Conservation (phyloP, 257 asterid species). For the Echites panduratus region DNA sequence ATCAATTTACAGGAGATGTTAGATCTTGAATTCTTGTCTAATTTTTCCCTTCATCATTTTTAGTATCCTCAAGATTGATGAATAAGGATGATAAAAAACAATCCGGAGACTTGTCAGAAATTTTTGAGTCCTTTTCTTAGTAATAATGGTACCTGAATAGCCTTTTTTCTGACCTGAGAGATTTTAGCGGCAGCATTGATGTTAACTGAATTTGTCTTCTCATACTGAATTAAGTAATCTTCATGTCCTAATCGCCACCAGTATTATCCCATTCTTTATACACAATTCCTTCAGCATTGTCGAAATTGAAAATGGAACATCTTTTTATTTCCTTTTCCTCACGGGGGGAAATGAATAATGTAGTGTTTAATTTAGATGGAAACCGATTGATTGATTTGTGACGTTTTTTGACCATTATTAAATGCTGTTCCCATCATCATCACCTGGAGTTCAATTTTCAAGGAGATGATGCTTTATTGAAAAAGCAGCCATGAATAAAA, state of each 20-base stretch:
- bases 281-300: conserved; percentile 5
- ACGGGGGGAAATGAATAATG: background rate
- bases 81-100: too few species aligned
- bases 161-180: background rate
- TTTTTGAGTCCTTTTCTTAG: conserved; percentile 11
- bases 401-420: background rate
- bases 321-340: background rate
- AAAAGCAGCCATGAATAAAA: background rate
- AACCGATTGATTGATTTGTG: background rate
- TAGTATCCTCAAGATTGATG: too few species aligned
- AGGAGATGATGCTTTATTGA: background rate
- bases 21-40: background rate
- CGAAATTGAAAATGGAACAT: background rate
- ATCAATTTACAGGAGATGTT: too few species aligned
- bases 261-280: background rate
- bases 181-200: conserved; percentile 10
- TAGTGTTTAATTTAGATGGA: background rate
- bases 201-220: conserved; percentile 6
- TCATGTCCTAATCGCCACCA: conserved; percentile 3
- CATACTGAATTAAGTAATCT: background rate
- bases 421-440: conserved; percentile 4
- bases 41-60: too few species aligned
- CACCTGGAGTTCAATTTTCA: conserved; percentile 6
- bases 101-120: background rate
- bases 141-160: background rate